phyloP scores from a whole-genome alignment of 345 rosid species.

The Salix brachista region DNA sequence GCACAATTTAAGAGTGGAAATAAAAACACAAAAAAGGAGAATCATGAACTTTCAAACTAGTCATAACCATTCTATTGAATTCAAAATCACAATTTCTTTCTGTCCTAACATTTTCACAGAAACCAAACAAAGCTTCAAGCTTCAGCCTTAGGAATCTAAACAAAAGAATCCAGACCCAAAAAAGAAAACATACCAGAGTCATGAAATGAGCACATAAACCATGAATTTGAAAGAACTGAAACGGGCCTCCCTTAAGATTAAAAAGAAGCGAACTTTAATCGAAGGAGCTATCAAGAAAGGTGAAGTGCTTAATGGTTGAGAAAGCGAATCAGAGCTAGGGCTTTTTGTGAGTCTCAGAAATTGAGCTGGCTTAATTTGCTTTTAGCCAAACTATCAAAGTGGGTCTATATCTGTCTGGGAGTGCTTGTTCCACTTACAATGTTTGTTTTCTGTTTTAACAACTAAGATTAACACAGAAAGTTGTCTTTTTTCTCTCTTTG shows the following conservation, averaged over 20 bases:
- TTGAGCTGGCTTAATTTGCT: background rate
- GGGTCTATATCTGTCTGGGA: background rate
- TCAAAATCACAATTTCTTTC: background rate
- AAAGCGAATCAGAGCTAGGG: background rate
- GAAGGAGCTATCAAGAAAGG: background rate
- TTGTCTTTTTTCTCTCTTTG: background rate
- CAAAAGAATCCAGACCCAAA: background rate
- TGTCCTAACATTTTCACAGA: background rate
- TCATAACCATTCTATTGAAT: slow-evolving; percentile 2
- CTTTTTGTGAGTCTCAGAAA: background rate
- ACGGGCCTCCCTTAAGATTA: background rate
- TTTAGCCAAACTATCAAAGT: background rate
- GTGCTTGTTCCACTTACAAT: background rate
- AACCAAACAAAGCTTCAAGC: background rate
- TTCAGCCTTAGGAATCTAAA: slow-evolving; percentile 1
- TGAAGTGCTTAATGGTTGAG: background rate
- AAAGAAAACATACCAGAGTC: background rate
- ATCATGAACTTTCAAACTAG: background rate
- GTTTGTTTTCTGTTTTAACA: background rate
- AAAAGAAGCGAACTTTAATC: background rate
- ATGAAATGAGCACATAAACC: slow-evolving; percentile 2
- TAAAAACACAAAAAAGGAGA: background rate
- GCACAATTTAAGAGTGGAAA: background rate
- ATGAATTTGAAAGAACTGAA: background rate
- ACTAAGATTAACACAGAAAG: background rate